These are phyloP conservation scores for Termitomyces heimii DNA, from an alignment of 768 basidiomycete genomes.

Conservation along the genomic window DNA sequence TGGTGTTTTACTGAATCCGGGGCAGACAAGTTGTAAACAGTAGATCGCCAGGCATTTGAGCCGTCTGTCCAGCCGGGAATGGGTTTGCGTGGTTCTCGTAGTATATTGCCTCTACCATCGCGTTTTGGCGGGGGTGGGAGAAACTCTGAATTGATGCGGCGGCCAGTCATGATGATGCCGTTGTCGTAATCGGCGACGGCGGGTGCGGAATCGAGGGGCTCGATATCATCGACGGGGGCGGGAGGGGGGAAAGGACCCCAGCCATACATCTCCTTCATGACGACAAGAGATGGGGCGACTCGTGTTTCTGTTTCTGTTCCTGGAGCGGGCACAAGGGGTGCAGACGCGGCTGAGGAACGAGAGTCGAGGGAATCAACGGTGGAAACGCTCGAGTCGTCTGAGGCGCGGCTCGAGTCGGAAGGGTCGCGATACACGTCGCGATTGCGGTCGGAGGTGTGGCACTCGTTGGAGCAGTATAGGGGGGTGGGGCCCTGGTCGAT, in stretches of 20 bases:
- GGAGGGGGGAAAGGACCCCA: slow-evolving; percentile 53
- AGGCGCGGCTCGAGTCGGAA: neutral
- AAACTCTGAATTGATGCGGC: slow-evolving; percentile 40
- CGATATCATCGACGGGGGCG: slow-evolving; percentile 23
- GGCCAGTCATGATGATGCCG: slow-evolving; percentile 68
- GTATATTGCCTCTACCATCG: slow-evolving; percentile 23
- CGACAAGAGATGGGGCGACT: slow-evolving; percentile 23
- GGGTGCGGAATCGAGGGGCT: slow-evolving; percentile 8
- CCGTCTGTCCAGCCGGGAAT: slow-evolving; percentile 71
- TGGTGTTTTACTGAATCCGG: slow-evolving; percentile 32
- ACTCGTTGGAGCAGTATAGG: slow-evolving; percentile 81
- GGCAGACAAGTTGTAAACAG: slow-evolving; percentile 48
- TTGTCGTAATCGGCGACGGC: slow-evolving; percentile 38
- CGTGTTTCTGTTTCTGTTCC: slow-evolving; percentile 24
- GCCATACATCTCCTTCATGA: slow-evolving; percentile 30
- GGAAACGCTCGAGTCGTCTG: slow-evolving; percentile 13
- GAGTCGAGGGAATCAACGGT: slow-evolving; percentile 32
- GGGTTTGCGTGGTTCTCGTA: slow-evolving; percentile 30
- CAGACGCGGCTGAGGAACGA: slow-evolving; percentile 35
- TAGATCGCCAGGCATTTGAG: slow-evolving; percentile 59
- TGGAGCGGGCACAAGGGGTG: slow-evolving; percentile 28
- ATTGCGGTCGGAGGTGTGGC: slow-evolving; percentile 54
- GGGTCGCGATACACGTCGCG: slow-evolving; percentile 43
- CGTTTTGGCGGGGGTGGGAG: slow-evolving; percentile 38
- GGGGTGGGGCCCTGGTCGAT: slow-evolving; percentile 80